phyloP scores from a whole-genome alignment of 129 eudicot genomes.

The Solidago caesia region DNA sequence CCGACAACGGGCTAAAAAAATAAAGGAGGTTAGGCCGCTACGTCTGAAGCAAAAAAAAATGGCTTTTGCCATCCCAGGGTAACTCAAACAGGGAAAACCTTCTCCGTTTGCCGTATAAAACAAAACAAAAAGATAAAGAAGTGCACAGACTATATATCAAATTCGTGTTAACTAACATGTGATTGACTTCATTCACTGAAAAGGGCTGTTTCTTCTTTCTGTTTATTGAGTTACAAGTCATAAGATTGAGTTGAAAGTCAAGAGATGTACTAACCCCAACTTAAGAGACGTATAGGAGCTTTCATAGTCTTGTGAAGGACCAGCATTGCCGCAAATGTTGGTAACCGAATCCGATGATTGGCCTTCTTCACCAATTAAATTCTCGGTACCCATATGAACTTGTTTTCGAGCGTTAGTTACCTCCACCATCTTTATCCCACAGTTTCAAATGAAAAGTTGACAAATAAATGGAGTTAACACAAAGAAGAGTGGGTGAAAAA shows the following conservation, averaged over 20 bases:
- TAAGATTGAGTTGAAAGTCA: background rate
- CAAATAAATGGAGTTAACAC: slow-evolving; percentile 11
- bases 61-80: too few species aligned
- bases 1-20: too few species aligned
- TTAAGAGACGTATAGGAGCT: slow-evolving; percentile 85
- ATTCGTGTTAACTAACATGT: too few species aligned
- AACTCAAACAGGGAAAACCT: too few species aligned
- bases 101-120: too few species aligned
- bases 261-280: slow-evolving; percentile 65
- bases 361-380: slow-evolving; percentile 55
- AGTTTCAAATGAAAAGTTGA: background rate
- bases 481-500: background rate
- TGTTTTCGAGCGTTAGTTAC: slow-evolving; percentile 41
- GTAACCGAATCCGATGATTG: slow-evolving; percentile 67
- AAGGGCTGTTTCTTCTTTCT: background rate
- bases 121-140: too few species aligned
- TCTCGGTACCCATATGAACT: slow-evolving; percentile 38
- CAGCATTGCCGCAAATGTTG: slow-evolving; percentile 48
- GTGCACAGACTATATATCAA: too few species aligned
- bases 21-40: too few species aligned
- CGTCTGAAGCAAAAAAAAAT: too few species aligned
- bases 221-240: background rate
- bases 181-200: background rate
- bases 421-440: slow-evolving; percentile 47
- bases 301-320: slow-evolving; percentile 62